Conservation (phyloP, 176 grass and related monocot genomes). For the Paspalum notatum region DNA sequence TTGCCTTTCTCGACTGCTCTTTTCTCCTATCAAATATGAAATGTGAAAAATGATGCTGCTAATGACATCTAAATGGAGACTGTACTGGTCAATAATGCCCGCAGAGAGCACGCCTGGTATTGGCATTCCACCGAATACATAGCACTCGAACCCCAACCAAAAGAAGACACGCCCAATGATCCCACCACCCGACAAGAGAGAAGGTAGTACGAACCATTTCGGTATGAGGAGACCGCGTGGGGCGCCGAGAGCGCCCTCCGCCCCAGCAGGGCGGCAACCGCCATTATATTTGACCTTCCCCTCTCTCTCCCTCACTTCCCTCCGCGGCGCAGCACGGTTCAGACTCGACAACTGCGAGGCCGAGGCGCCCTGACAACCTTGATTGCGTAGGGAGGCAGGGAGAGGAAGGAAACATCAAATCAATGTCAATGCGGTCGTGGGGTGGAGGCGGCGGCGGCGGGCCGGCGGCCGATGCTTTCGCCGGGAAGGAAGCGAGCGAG, state of each 20-base stretch:
- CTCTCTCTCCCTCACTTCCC: neutral
- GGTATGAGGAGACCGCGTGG: neutral
- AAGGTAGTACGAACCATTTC: slow-evolving; percentile 26
- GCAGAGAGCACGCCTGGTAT: neutral
- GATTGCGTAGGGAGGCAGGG: neutral
- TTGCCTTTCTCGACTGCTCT: neutral
- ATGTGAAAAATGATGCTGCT: neutral
- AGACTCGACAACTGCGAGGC: neutral
- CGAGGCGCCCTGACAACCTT: neutral
- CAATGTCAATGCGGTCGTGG: slow-evolving; percentile 6
- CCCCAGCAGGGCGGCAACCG: slow-evolving; percentile 43
- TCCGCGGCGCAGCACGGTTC: slow-evolving; percentile 7
- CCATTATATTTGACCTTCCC: slow-evolving; percentile 30
- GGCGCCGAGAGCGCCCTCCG: slow-evolving; percentile 19
- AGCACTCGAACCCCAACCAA: neutral
- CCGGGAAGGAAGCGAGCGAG: slow-evolving; percentile 32
- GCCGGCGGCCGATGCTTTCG: slow-evolving; percentile 35
- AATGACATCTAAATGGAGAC: slow-evolving; percentile 9
- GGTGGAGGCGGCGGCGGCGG: neutral
- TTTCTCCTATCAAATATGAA: slow-evolving; percentile 10
- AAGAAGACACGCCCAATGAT: neutral
- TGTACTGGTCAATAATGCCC: neutral
- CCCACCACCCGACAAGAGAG: neutral
- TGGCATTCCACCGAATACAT: slow-evolving; percentile 46
- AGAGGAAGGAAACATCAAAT: neutral